phyloP scores from a whole-genome alignment of 2,329 filamentous ascomycete species.

The Trichophyton schoenleinii region DNA sequence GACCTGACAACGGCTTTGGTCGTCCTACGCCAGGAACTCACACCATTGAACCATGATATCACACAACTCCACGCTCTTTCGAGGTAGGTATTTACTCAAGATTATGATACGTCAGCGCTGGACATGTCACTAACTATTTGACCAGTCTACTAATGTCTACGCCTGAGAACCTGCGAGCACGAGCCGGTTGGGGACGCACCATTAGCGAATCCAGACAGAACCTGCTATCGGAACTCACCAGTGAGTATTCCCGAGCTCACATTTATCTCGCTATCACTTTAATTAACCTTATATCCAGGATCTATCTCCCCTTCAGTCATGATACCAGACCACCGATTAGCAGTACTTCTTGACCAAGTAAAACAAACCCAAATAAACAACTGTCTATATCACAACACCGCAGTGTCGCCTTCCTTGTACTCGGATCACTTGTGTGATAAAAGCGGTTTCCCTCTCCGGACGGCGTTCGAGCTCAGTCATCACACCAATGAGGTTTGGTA shows the following conservation, averaged over 20 bases:
- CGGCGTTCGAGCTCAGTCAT: slow-evolving; percentile 56
- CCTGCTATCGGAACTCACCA: slow-evolving; percentile 70
- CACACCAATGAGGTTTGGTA: slow-evolving; percentile 84
- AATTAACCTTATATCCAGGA: slow-evolving; percentile 37
- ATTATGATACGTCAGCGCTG: no score
- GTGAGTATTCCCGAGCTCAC: slow-evolving; percentile 38
- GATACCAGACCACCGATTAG: slow-evolving; percentile 84
- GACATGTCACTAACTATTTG: not conserved
- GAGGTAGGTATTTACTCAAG: slow-evolving; percentile 35
- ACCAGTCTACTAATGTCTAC: slow-evolving; percentile 77
- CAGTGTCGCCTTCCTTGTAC: slow-evolving; percentile 68
- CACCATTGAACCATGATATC: slow-evolving; percentile 69
- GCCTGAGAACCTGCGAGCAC: slow-evolving; percentile 59
- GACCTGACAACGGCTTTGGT: slow-evolving; percentile 62
- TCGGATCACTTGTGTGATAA: slow-evolving; percentile 75
- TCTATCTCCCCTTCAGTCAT: slow-evolving; percentile 93
- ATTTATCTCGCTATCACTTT: not conserved
- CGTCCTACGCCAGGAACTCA: slow-evolving; percentile 79
- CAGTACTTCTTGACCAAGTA: slow-evolving; percentile 66
- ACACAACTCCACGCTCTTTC: slow-evolving; percentile 69
- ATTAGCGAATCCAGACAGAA: slow-evolving; percentile 58
- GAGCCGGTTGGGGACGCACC: slow-evolving; percentile 77
- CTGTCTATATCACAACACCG: slow-evolving; percentile 81
- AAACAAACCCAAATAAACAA: slow-evolving; percentile 71
- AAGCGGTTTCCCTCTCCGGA: slow-evolving; percentile 63